A percentile compares a stretch with the other conserved stretches of the same genome.
These are phyloP conservation scores for Pouteria glomerata DNA, from an alignment of 148 eudicot species.

Conservation along the genomic window DNA sequence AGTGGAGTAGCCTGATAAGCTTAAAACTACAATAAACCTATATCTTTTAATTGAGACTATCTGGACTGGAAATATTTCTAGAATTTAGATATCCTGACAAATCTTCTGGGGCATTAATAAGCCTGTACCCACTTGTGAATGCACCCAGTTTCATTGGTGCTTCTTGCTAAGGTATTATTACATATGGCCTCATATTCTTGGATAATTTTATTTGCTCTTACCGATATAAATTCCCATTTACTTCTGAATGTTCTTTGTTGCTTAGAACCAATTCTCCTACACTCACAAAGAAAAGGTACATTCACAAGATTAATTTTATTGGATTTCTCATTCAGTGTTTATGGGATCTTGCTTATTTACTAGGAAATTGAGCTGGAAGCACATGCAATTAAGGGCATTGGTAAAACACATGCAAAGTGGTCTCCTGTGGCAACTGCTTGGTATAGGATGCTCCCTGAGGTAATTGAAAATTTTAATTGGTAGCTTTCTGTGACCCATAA, in stretches of 20 bases:
- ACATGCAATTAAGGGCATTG: conserved; percentile 89
- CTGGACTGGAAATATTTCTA: neutral
- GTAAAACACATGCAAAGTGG: conserved; percentile 95
- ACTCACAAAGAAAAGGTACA: neutral
- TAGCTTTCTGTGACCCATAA: too few relatives aligned
- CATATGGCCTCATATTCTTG: neutral
- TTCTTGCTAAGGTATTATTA: neutral
- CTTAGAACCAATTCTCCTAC: neutral
- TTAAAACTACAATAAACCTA: neutral
- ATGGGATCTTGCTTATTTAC: neutral
- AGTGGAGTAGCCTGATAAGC: neutral
- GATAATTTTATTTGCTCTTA: neutral
- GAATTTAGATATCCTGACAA: neutral
- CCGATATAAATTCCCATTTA: neutral
- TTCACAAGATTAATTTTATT: neutral
- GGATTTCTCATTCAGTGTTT: neutral
- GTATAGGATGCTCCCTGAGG: conserved; percentile 98
- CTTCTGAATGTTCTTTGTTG: neutral
- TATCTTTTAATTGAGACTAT: neutral
- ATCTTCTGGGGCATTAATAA: neutral
- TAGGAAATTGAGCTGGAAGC: conserved; percentile 99
- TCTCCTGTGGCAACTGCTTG: conserved; percentile 99
- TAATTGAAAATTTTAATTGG: conserved; percentile 14
- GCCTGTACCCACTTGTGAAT: neutral
- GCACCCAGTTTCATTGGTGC: neutral